A percentile compares a stretch with the other conserved stretches of the same genome.
Conservation (phyloP, 345 rosid genomes). For the Salix udensis region DNA sequence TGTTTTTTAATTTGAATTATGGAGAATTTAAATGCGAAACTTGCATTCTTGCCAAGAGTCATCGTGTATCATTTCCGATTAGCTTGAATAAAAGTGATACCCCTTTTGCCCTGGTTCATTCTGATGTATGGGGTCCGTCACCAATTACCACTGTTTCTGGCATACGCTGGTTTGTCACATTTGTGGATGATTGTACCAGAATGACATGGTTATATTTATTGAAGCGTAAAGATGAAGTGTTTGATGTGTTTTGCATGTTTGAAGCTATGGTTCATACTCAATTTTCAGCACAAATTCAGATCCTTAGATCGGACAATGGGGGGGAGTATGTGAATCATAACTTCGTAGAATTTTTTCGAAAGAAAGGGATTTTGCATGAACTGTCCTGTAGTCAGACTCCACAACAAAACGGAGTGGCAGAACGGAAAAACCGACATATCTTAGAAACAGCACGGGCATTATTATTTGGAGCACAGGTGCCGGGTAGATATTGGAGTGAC, state of each 20-base stretch:
- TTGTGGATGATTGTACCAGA: not conserved
- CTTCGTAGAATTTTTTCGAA: not conserved
- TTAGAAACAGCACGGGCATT: not conserved
- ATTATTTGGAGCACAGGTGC: not conserved
- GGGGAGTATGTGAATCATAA: not conserved
- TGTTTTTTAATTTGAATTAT: no score
- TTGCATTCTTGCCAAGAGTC: no score
- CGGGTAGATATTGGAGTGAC: not conserved
- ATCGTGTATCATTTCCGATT: no score
- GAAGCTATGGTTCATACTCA: not conserved
- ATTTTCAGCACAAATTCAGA: not conserved
- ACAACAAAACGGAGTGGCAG: not conserved
- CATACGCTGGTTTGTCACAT: not conserved
- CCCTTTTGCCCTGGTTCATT: no score
- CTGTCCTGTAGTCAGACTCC: not conserved
- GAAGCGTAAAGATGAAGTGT: not conserved
- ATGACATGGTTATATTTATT: not conserved
- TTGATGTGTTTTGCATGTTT: not conserved
- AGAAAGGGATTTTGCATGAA: not conserved
- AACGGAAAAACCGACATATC: not conserved
- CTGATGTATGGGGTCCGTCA: not conserved
- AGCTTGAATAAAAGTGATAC: no score
- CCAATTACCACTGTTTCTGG: not conserved
- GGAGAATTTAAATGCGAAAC: no score
- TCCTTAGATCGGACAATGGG: not conserved